Evolutionary conservation across 768 basidiomycete genomes (phyloP).

Genomic region (Auricularia auricula-judae): DNA sequence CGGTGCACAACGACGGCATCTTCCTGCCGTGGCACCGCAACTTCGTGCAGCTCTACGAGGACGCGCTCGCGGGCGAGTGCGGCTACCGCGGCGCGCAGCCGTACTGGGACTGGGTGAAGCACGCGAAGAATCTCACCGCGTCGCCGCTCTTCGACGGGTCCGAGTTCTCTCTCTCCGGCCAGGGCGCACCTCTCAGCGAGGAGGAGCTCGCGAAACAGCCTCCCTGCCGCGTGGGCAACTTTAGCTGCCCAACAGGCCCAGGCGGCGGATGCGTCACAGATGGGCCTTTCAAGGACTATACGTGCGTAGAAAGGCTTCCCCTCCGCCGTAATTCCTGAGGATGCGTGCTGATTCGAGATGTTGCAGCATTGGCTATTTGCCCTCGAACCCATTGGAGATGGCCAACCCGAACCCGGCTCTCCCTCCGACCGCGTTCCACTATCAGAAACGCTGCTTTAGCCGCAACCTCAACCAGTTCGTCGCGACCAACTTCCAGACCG

Average conservation of each 20-base stretch:
- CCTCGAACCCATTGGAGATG: neutral
- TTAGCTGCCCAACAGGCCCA: neutral
- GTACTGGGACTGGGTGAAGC: conserved; percentile 18
- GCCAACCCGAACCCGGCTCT: neutral
- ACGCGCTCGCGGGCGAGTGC: conserved; percentile 18
- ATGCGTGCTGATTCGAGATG: neutral
- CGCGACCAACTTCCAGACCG: neutral
- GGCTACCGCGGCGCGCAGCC: conserved; percentile 17
- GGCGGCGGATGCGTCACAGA: neutral
- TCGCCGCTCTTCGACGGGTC: neutral
- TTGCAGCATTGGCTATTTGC: neutral
- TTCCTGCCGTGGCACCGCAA: conserved; percentile 24
- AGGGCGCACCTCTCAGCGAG: neutral
- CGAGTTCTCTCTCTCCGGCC: neutral
- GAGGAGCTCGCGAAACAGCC: neutral
- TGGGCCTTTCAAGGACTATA: neutral
- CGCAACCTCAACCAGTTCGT: neutral
- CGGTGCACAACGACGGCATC: conserved; percentile 13
- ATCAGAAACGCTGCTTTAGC: neutral
- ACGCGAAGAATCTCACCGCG: neutral
- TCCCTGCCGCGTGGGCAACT: neutral
- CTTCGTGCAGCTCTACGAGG: conserved; percentile 16
- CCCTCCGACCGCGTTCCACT: neutral
- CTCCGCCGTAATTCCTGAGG: too few species aligned
- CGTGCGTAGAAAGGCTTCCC: neutral